Base-by-base conservation (phyloP, 371 early-diverging fungal genomes). In the Vairimorpha necatrix region DNA sequence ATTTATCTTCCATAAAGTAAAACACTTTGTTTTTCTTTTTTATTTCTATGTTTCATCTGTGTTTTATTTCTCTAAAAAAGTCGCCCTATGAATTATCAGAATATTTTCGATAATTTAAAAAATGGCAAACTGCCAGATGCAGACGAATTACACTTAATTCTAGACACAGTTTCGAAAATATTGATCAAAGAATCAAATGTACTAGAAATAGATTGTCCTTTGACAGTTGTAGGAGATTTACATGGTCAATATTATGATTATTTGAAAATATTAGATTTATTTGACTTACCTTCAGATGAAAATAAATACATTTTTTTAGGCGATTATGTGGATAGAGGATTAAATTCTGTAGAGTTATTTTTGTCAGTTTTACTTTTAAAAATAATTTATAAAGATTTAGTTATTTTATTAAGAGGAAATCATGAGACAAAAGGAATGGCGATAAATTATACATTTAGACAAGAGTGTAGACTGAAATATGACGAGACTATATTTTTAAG, bases 241-340 rank as follows among this genome's bases (percentile, higher is more conserved):
- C 83, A 83, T 67, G 83, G 83, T 18, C 83, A 83, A 63, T 83
- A 73, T 61, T 83, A 76, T 68, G 83, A 83, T 74, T 69, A 81
- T 1, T 47, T 83, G 30, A 77, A 80, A 13, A 78, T 83, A 67
- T n/a, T 81, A 32, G 54, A 70, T 20, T 24, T 76, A 4, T 73
- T 75, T 62, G 81, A 79, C 0, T 42, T 34, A 26, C 67, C 75
- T 30, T 54, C 50, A 18, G 14, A 47, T 16, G 48, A 66, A 46
- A 62, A 77, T 32, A 36, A 47, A 53, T 76, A 80, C 67, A 54
- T 83, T 9, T 84, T 84, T 74, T 66, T 84, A 20, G 84, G 84
- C 26, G 84, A 84, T 63, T 84, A 80, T 65, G 84, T 84, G 6
- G 84, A 84, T 62, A 71, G 84, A 53, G 84, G 84, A 50, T 69